Evolutionary conservation across 2,329 filamentous ascomycete species (phyloP).

Genomic region (Neofusicoccum sp.): DNA sequence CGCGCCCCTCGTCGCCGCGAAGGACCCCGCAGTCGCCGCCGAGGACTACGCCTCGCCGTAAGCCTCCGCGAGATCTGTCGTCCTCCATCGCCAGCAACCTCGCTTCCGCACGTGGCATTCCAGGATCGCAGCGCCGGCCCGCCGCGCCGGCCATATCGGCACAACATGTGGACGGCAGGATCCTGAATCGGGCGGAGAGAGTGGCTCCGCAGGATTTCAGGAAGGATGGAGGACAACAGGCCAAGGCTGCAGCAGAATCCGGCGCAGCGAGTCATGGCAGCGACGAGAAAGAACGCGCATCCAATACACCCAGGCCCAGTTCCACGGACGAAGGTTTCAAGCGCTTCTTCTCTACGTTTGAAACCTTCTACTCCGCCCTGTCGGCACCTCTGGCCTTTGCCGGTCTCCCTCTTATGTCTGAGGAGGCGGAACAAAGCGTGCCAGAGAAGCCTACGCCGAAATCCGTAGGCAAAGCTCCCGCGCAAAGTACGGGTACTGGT

Average conservation of each 20-base stretch:
- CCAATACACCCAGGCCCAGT: constrained; percentile 26
- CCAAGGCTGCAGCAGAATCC: neutral
- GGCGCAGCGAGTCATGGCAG: neutral
- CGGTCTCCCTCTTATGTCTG: constrained; percentile 70
- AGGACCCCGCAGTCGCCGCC: constrained; percentile 30
- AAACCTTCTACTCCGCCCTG: constrained; percentile 82
- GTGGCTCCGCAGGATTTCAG: constrained; percentile 22
- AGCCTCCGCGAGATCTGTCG: constrained; percentile 67
- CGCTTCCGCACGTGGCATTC: constrained; percentile 81
- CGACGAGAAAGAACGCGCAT: neutral
- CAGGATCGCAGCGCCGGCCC: constrained; percentile 54
- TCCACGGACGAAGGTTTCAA: constrained; percentile 76
- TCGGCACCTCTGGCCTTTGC: constrained; percentile 92
- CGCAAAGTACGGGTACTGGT: constrained; percentile 49
- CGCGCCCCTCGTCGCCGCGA: constrained; percentile 7
- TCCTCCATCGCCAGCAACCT: constrained; percentile 89
- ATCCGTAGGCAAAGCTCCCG: constrained; percentile 34
- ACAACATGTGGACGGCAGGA: constrained; percentile 71
- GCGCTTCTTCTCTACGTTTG: constrained; percentile 90
- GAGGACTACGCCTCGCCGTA: constrained; percentile 42
- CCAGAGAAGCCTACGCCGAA: constrained; percentile 28
- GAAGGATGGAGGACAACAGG: constrained; percentile 11
- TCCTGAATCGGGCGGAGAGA: constrained; percentile 41
- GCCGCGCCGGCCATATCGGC: constrained; percentile 73
- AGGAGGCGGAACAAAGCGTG: constrained; percentile 26